Percentiles rank a stretch among this genome's conserved stretches.
These are phyloP conservation scores for Chaetomium globosum DNA, from an alignment of 2,329 filamentous ascomycete species.

Conservation along the genomic window DNA sequence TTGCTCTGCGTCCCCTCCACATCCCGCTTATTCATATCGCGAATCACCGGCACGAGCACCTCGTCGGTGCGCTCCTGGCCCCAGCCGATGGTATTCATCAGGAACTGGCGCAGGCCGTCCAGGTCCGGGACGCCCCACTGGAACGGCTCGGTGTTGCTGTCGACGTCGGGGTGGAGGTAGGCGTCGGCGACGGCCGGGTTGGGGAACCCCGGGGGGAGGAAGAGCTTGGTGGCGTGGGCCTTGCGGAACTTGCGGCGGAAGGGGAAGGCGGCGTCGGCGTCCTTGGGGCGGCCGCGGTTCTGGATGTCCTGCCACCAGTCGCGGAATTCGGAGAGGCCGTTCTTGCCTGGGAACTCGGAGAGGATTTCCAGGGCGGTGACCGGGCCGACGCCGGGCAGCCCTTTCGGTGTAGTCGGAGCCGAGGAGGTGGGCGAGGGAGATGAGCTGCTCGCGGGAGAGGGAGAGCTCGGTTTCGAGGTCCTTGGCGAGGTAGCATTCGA, in stretches of 20 bases:
- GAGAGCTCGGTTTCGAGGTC: slow-evolving; percentile 91
- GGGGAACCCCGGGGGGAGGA: slow-evolving; percentile 80
- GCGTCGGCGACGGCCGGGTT: slow-evolving; percentile 76
- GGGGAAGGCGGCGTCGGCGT: slow-evolving; percentile 58
- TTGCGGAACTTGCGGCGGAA: slow-evolving; percentile 89
- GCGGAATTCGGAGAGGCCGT: slow-evolving; percentile 71
- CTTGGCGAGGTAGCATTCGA: slow-evolving; percentile 85
- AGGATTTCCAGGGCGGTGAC: slow-evolving; percentile 94
- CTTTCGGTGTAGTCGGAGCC: slow-evolving; percentile 94
- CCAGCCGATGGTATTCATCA: slow-evolving; percentile 95
- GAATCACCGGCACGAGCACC: slow-evolving; percentile 90
- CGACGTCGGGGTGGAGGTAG: slow-evolving; percentile 85
- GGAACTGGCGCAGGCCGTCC: slow-evolving; percentile 76
- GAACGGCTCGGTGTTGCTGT: slow-evolving; percentile 74
- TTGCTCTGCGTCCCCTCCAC: slow-evolving; percentile 93
- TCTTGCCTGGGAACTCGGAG: slow-evolving; percentile 73
- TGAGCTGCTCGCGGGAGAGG: slow-evolving; percentile 82
- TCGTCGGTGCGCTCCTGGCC: slow-evolving; percentile 89
- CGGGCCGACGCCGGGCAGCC: slow-evolving; percentile 84
- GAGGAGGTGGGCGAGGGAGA: slow-evolving; percentile 84
- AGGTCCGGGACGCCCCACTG: slow-evolving; percentile 96
- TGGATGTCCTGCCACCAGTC: slow-evolving; percentile 89
- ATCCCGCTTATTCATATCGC: slow-evolving; percentile 88
- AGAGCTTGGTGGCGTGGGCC: slow-evolving; percentile 78
- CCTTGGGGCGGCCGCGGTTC: slow-evolving; percentile 62